These are phyloP conservation scores for Flaveria sonorensis DNA, from an alignment of 129 eudicot species.

Conservation along the genomic window DNA sequence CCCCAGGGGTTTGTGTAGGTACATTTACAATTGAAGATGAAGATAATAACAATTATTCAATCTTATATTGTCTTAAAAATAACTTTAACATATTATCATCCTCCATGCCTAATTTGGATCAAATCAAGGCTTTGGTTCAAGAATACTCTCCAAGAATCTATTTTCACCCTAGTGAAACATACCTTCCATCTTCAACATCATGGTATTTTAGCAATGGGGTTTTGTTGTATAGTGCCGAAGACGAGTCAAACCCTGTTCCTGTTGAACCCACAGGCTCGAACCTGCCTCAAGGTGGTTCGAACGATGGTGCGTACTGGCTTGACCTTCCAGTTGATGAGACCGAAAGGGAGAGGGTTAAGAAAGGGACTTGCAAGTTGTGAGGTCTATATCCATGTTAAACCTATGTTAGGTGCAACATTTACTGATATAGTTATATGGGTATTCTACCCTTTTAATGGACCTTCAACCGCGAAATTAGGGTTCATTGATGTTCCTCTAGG, in stretches of 20 bases:
- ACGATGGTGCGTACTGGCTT: slow-evolving; percentile 50
- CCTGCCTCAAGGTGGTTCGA: slow-evolving; percentile 52
- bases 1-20: slow-evolving; percentile 45
- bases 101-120: slow-evolving; percentile 42
- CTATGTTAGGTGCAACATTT: slow-evolving; percentile 55
- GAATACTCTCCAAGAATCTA: slow-evolving; percentile 45
- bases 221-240: slow-evolving; percentile 32
- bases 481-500: slow-evolving; percentile 46
- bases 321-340: slow-evolving; percentile 44
- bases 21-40: slow-evolving; percentile 34
- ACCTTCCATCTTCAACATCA: slow-evolving; percentile 45
- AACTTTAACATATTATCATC: slow-evolving; percentile 33
- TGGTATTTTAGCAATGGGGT: slow-evolving; percentile 55
- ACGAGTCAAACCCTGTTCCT: slow-evolving; percentile 39
- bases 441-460: slow-evolving; percentile 52
- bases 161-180: slow-evolving; percentile 50
- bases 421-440: slow-evolving; percentile 47
- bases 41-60: slow-evolving; percentile 15
- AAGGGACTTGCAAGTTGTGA: slow-evolving; percentile 46
- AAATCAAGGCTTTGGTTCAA: slow-evolving; percentile 39
- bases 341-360: slow-evolving; percentile 36
- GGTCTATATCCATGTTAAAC: slow-evolving; percentile 49
- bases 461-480: slow-evolving; percentile 49
- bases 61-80: slow-evolving; percentile 47
- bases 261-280: slow-evolving; percentile 38